A percentile compares a stretch with the other conserved stretches of the same genome.
Evolutionary conservation across 1,284 basidiomycete genomes (phyloP).

Genomic region (Stereum hirsutum): DNA sequence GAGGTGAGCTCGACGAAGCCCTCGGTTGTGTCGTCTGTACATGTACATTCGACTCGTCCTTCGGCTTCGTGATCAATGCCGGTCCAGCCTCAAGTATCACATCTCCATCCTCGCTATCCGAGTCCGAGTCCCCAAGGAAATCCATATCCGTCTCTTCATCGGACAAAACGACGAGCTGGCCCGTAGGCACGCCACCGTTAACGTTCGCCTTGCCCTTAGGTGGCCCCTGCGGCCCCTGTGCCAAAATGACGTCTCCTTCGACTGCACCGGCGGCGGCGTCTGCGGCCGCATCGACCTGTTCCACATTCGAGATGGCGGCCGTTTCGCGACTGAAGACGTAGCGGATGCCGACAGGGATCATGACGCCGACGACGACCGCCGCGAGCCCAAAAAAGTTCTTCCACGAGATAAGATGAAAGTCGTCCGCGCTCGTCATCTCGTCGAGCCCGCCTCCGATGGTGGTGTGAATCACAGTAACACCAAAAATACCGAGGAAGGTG

Average conservation of each 20-base stretch:
- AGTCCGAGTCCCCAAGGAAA: conserved; percentile 24
- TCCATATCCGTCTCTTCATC: conserved; percentile 28
- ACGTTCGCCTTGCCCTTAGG: conserved; percentile 29
- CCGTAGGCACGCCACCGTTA: too few relatives aligned
- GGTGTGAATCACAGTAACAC: conserved; percentile 90
- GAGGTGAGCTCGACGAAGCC: too few relatives aligned
- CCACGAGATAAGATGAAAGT: conserved; percentile 89
- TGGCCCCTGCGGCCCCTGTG: conserved; percentile 32
- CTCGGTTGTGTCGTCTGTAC: too few relatives aligned
- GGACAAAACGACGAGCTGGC: conserved; percentile 18
- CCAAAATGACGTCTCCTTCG: conserved; percentile 39
- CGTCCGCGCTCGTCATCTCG: conserved; percentile 87
- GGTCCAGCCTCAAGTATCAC: conserved; percentile 64
- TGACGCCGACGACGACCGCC: conserved; percentile 81
- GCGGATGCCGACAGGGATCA: conserved; percentile 85
- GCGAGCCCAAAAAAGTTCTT: conserved; percentile 77
- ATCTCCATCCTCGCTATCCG: conserved; percentile 43
- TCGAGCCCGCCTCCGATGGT: conserved; percentile 92
- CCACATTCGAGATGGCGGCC: conserved; percentile 37
- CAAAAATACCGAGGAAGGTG: conserved; percentile 87
- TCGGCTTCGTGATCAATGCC: conserved; percentile 32
- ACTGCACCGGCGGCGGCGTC: conserved; percentile 19
- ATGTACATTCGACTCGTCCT: too few relatives aligned
- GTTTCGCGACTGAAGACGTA: conserved; percentile 56
- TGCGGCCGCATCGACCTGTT: conserved; percentile 24